These are phyloP conservation scores for Ogataea ramenticola DNA, from an alignment of 805 yeast genomes.

Conservation along the genomic window DNA sequence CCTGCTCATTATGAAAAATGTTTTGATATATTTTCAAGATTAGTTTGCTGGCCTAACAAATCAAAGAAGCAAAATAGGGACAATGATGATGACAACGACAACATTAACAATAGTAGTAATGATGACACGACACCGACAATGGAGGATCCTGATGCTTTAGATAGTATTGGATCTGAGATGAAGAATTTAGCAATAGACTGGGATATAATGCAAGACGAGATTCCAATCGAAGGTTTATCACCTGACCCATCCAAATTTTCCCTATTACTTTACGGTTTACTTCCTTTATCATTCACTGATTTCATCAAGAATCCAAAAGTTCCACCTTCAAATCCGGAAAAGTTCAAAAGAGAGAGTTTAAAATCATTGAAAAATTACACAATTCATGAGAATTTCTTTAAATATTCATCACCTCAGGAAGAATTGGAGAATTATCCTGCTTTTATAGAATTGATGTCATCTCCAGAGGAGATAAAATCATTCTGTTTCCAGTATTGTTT, in stretches of 20 bases:
- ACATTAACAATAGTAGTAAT: background rate
- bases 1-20: conserved; percentile 31
- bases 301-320: conserved; percentile 13
- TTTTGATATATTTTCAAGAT: conserved; percentile 36
- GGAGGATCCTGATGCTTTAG: conserved; percentile 1
- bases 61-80: background rate
- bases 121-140: conserved; percentile 4
- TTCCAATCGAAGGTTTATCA: background rate
- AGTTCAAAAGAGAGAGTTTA: conserved; percentile 1
- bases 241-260: background rate
- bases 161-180: background rate
- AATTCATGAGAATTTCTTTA: conserved; percentile 1
- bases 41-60: conserved; percentile 28
- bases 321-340: background rate
- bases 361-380: background rate
- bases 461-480: background rate
- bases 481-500: background rate
- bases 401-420: background rate
- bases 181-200: background rate
- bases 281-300: background rate
- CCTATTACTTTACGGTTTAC: background rate
- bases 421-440: background rate
- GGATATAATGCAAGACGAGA: background rate
- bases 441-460: background rate
- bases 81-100: background rate